phyloP scores from a whole-genome alignment of 495 filamentous ascomycete species.

The Xylaria scruposa region DNA sequence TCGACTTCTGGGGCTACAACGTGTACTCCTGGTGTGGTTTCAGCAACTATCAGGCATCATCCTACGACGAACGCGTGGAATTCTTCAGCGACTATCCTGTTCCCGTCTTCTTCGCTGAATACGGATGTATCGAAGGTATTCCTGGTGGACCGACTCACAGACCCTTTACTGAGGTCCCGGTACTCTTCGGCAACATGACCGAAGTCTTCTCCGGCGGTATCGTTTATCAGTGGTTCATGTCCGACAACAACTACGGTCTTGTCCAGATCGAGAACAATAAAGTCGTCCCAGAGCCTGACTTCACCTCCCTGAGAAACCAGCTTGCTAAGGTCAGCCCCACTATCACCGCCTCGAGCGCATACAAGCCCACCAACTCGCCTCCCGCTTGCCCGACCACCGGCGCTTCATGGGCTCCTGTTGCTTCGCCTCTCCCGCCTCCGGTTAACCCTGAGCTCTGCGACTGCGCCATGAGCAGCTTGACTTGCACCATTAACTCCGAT shows the following conservation, averaged over 20 bases:
- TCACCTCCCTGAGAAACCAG: conserved; percentile 71
- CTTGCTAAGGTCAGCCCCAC: conserved; percentile 71
- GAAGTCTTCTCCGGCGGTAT: conserved; percentile 87
- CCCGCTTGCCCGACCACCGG: conserved; percentile 73
- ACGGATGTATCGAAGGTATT: conserved; percentile 77
- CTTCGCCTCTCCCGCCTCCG: conserved; percentile 78
- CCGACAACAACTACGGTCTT: conserved; percentile 87
- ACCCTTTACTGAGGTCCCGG: conserved; percentile 80
- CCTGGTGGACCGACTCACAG: conserved; percentile 65
- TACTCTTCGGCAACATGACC: conserved; percentile 82
- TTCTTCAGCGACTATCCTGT: conserved; percentile 88
- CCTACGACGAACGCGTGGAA: conserved; percentile 77
- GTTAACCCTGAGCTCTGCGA: conserved; percentile 75
- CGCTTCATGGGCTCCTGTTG: conserved; percentile 61
- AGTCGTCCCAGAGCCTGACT: conserved; percentile 72
- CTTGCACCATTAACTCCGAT: conserved; percentile 65
- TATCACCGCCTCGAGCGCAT: conserved; percentile 67
- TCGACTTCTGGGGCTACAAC: conserved; percentile 99
- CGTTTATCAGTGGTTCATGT: conserved; percentile 96
- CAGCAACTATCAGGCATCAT: conserved; percentile 71
- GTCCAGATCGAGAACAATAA: conserved; percentile 65
- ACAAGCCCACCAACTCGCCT: conserved; percentile 77
- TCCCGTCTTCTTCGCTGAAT: conserved; percentile 97
- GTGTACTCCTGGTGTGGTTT: conserved; percentile 98
- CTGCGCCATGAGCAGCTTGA: conserved; percentile 76